Conservation (phyloP, 257 asterid genomes). For the Orobanche coerulescens region DNA sequence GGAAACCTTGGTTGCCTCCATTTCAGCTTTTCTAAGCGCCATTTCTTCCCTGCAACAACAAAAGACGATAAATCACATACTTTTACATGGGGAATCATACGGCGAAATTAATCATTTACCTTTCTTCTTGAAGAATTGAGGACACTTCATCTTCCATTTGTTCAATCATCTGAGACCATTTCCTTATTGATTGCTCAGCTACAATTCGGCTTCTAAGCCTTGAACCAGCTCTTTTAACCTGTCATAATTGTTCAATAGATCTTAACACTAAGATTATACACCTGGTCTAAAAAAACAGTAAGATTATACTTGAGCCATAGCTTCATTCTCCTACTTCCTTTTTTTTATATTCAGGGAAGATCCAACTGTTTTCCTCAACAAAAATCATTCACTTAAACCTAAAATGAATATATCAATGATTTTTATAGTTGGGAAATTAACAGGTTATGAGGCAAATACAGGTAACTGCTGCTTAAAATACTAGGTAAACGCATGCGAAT, state of each 20-base stretch:
- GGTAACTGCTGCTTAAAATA: too few relatives aligned
- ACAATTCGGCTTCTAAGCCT: slow-evolving; percentile 78
- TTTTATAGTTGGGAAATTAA: too few relatives aligned
- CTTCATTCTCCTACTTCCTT: background rate
- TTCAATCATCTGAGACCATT: slow-evolving; percentile 82
- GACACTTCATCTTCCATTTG: slow-evolving; percentile 87
- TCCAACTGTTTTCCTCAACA: too few relatives aligned
- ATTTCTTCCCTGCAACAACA: slow-evolving; percentile 78
- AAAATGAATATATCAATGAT: too few relatives aligned
- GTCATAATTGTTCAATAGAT: slow-evolving; percentile 18
- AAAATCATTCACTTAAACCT: too few relatives aligned
- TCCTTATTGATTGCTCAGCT: slow-evolving; percentile 69
- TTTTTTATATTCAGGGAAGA: too few relatives aligned
- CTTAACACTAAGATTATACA: background rate
- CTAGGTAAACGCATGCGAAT: too few relatives aligned
- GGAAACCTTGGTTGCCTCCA: slow-evolving; percentile 85
- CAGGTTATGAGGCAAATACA: too few relatives aligned
- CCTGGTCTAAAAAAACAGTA: too few relatives aligned
- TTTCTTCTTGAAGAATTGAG: slow-evolving; percentile 73
- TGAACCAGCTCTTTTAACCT: slow-evolving; percentile 86
- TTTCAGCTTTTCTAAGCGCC: slow-evolving; percentile 93
- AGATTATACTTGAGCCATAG: background rate
- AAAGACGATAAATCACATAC: slow-evolving; percentile 17
- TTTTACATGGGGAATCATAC: background rate
- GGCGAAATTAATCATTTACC: slow-evolving; percentile 31